Percentiles rank a stretch among this genome's conserved stretches.
phyloP scores from a whole-genome alignment of 305 asterid species.

The Solanum hybrid region DNA sequence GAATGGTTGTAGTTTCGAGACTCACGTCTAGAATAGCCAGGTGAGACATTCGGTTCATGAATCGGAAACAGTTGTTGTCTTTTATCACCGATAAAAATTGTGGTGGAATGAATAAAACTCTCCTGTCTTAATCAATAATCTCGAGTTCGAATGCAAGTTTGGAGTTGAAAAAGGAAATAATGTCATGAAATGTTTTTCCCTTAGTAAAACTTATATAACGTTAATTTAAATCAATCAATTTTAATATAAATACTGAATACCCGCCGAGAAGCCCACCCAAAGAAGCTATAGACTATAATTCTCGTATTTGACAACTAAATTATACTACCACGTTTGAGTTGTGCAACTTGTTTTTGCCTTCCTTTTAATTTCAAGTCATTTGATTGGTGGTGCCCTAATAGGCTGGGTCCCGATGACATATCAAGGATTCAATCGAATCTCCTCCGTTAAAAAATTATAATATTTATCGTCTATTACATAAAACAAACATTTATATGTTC shows the following conservation, averaged over 20 bases:
- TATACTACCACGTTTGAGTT: neutral
- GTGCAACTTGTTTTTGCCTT: neutral
- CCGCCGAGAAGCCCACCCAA: fast-evolving
- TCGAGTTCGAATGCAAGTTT: neutral
- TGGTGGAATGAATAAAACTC: neutral
- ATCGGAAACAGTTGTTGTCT: fast-evolving
- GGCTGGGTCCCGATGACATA: neutral
- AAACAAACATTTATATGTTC: neutral
- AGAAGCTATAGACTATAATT: neutral
- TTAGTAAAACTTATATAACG: neutral
- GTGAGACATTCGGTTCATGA: no score
- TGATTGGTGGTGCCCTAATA: neutral
- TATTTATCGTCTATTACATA: neutral
- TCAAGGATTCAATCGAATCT: neutral
- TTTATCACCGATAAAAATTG: neutral
- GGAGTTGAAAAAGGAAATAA: neutral
- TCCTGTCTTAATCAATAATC: neutral
- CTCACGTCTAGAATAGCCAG: neutral
- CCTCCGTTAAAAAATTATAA: neutral
- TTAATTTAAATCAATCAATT: neutral
- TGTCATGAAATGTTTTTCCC: neutral
- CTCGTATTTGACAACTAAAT: neutral
- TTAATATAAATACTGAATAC: neutral
- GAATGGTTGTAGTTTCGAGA: neutral
- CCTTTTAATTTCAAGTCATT: neutral